A percentile compares a stretch with the other conserved stretches of the same genome.
phyloP scores from a whole-genome alignment of 2,329 filamentous ascomycete species.

The Fusarium hainanense region DNA sequence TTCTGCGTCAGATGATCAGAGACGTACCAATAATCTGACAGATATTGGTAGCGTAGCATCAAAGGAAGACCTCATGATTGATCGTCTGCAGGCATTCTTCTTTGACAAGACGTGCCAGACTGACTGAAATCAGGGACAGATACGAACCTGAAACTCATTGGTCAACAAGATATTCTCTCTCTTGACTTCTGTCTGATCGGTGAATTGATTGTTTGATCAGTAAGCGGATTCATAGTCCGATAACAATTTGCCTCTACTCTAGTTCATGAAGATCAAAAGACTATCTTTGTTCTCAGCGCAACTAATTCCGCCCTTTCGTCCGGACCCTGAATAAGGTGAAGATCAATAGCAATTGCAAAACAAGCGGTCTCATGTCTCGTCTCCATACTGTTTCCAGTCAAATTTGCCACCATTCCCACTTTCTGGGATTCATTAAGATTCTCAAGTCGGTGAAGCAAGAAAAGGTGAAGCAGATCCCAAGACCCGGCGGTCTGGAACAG shows the following conservation, averaged over 20 bases:
- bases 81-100: slow-evolving; percentile 38
- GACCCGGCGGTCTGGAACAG: slow-evolving; percentile 40
- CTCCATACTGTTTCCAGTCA: slow-evolving; percentile 17
- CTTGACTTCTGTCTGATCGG: neutral
- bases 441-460: slow-evolving; percentile 41
- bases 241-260: slow-evolving; percentile 25
- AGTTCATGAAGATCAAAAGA: neutral
- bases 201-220: neutral
- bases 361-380: slow-evolving; percentile 11
- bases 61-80: slow-evolving; percentile 26
- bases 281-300: neutral
- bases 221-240: slow-evolving; percentile 1
- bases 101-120: neutral
- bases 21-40: slow-evolving; percentile 5
- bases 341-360: slow-evolving; percentile 23
- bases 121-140: neutral
- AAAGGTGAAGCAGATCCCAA: neutral
- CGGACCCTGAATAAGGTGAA: neutral
- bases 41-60: slow-evolving; percentile 32
- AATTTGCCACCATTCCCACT: slow-evolving; percentile 40
- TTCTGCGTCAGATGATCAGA: slow-evolving; percentile 37
- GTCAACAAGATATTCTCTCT: neutral
- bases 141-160: neutral
- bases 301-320: slow-evolving; percentile 11
- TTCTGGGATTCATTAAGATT: neutral